A percentile compares a stretch with the other conserved stretches of the same genome.
Conservation (phyloP, 768 basidiomycete genomes). For the Podaxis carcinomalis region DNA sequence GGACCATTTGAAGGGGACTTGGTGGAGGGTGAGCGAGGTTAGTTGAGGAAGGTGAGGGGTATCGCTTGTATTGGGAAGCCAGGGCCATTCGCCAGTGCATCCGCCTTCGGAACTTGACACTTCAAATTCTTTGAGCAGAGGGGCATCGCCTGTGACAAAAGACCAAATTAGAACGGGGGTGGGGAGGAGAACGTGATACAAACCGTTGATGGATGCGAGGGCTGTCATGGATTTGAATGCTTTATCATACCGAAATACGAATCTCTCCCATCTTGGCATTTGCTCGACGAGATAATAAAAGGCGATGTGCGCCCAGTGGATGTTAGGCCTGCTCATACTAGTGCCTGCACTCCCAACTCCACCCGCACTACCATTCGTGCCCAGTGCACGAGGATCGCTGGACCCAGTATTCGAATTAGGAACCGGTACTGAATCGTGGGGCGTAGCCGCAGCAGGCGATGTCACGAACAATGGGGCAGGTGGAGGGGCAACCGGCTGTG, state of each 20-base stretch:
- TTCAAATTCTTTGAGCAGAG: constrained; percentile 71
- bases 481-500: constrained; percentile 27
- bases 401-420: background rate
- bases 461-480: constrained; percentile 15
- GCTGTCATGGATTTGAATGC: constrained; percentile 72
- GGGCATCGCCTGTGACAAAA: constrained; percentile 55
- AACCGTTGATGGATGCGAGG: constrained; percentile 69
- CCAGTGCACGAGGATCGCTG: background rate
- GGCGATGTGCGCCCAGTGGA: constrained; percentile 78
- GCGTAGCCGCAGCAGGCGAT: background rate
- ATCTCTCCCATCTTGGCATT: constrained; percentile 80
- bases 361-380: background rate
- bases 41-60: constrained; percentile 42
- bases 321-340: constrained; percentile 32
- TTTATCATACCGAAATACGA: constrained; percentile 76
- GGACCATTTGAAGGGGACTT: constrained; percentile 75
- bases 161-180: constrained; percentile 11
- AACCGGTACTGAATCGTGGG: background rate
- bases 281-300: constrained; percentile 76
- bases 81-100: constrained; percentile 66
- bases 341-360: background rate
- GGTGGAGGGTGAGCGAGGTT: constrained; percentile 57
- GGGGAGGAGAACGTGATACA: constrained; percentile 19
- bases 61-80: constrained; percentile 54
- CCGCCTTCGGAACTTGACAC: constrained; percentile 66